Conservation (phyloP, 768 basidiomycete species). For the Rhodosporidiobolus sp. region DNA sequence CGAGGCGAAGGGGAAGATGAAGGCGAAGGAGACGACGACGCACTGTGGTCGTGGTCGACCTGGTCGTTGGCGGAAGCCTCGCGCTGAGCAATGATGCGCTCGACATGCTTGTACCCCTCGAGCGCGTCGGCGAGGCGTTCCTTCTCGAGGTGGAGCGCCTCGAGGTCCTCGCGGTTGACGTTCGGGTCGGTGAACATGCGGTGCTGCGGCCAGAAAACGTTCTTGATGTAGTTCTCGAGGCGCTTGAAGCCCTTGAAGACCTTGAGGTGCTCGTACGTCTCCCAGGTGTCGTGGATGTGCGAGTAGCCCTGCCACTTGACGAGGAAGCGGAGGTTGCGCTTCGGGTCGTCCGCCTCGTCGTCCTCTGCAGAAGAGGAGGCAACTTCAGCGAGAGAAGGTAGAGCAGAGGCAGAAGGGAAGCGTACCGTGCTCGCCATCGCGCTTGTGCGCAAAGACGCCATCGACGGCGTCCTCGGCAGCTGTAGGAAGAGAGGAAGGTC, state of each 20-base stretch:
- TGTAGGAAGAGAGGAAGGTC: not conserved
- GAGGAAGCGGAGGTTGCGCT: constrained; percentile 62
- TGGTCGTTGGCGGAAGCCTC: constrained; percentile 50
- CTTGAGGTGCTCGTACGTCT: constrained; percentile 92
- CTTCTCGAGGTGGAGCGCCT: constrained; percentile 81
- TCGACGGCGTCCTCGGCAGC: constrained; percentile 70
- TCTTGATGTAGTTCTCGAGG: constrained; percentile 98
- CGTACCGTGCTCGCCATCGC: constrained; percentile 69
- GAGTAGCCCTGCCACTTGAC: constrained; percentile 99
- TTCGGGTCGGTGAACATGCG: constrained; percentile 62
- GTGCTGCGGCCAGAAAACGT: constrained; percentile 68
- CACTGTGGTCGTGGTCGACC: constrained; percentile 43
- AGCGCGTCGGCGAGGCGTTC: constrained; percentile 88
- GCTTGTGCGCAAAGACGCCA: constrained; percentile 76
- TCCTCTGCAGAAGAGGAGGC: constrained; percentile 5
- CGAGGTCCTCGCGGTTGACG: constrained; percentile 79
- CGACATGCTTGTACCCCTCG: constrained; percentile 85
- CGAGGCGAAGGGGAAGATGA: constrained; percentile 42
- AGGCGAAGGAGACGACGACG: not conserved
- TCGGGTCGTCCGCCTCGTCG: constrained; percentile 35
- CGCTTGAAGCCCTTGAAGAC: constrained; percentile 92
- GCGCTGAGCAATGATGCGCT: constrained; percentile 79
- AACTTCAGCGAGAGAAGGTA: constrained; percentile 46
- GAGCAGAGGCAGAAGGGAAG: constrained; percentile 44
- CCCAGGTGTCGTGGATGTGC: constrained; percentile 98